Base-by-base conservation (phyloP, 2,329 filamentous ascomycete species). In the Calycina herbarum region DNA sequence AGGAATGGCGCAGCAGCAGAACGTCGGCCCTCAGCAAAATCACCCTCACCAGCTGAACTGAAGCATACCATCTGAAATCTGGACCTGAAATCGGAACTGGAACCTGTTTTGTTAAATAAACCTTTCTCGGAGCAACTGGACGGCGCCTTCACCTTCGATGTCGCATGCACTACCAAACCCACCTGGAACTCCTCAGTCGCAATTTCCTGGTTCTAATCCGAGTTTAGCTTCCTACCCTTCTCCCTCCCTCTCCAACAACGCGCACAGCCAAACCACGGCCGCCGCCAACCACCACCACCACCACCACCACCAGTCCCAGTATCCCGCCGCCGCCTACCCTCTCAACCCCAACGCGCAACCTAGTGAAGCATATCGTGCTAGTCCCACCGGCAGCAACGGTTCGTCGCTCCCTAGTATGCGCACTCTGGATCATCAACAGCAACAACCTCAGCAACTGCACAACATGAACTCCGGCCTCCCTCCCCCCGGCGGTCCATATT, bases 381-480 rank as follows among this genome's bases (percentile, higher is more conserved):
- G 75, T 68, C 70, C 83, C 73, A 72, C 82, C 74, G 65, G 80
- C 76, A 74, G 78, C 73, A 75, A 77, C 78, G 70, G 79, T 51
- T 79, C 82, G 7, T 81, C 80, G 66, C 78, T 84, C 57, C 82
- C 82, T 59, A 81, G 81, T 57, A 83, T 85, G 76, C 81, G 82
- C 71, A 75, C 81, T 69, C 76, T 81, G 66, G 80, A 83, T 72
- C 73, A 74, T 61, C 70, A 73, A 57, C 69, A 72, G 51, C 72
- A 75, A 63, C 70, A 72, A 63, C 66, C 71, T 48, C 70, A 73
- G 51, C 72, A 71, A 29, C 73, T 73, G 45, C 73, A 75, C 69
- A 77, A 79, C 67, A 84, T 85, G 76, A 81, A 80, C 67, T 85
- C 85, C 40, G 81, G 83, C 15, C 77, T 85, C 56, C 82, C 84